Evolutionary conservation across 805 yeast species (phyloP), one percentile per base, ranked within the genome.

Genomic region (Candida manassasensis): DNA sequence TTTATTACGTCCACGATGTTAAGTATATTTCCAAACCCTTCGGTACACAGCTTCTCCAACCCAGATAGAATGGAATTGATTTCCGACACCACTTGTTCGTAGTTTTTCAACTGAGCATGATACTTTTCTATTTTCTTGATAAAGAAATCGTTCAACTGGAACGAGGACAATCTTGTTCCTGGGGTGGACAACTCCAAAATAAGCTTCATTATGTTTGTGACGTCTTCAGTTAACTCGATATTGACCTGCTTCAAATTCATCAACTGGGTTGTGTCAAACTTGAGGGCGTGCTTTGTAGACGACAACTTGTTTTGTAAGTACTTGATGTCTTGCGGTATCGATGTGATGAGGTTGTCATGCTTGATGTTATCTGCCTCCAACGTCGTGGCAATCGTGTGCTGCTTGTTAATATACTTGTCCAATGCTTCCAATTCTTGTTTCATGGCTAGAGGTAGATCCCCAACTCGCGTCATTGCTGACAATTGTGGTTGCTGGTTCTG

Each of bases 391-490:
- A 82, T 79, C 33, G 77, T 71, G 28, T 82, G 83, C 58, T 84
- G 94, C 22, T 75, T 74, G 50, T 80, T 83, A 32, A 84, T 81
- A 51, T 80, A 83, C 38, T 75, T 71, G 55, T 84, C 87, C 38
- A 84, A 61, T 43, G 79, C 78, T 53, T 80, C 84, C 24, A 84
- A 62, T 50, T 84, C 86, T 40, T 63, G 72, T 48, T 81, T 84
- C 37, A 79, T 59, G n/a, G 62, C 71, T n/a, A 75, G 81, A 2
- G 93, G 89, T 26, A 84, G 61, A 40, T 83, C 90, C 6, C 78
- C 77, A 7, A 84, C 83, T 33, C 83, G 71, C 0, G 90, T 81
- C 79, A 84, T 76, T 10, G 88, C 78, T 8, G 83, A 81, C 29
- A 84, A 63, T 33, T 64, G 74, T 4, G 71, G 68, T 35, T 63